Base-by-base conservation (phyloP, 352 stramenopile species). In the Phytopythium vexans region DNA sequence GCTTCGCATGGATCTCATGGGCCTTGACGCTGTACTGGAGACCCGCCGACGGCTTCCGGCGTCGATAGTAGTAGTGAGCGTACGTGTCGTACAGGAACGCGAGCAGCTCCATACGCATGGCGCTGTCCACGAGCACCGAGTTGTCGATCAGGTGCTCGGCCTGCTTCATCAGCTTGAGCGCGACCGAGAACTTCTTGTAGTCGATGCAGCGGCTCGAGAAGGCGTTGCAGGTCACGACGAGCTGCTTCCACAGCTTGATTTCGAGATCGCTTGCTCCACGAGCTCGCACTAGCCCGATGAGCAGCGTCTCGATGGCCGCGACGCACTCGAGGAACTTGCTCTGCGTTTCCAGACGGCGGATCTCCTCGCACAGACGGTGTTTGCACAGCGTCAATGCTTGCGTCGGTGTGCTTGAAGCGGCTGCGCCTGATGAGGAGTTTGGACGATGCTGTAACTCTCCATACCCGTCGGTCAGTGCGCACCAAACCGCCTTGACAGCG, bases 41-140 rank as follows among this genome's bases (percentile, higher is more conserved):
- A 6, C 85, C 87, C 2, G 90, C 90, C 49, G 86, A 74, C 9
- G 74, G 67, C 56, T 97, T 97, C 11, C 72, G 73, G 6, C 90
- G 74, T 21, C 68, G 72, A 56, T 92, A 95, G 68, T 97, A 97
- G 58, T 97, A 97, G 52, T 96, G 87, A 0, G 85, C 88, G 52
- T 96, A 95, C 2, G 76, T 88, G 63, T 96, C 86, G 53, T 88
- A 85, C 11, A 94, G 58, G 54, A 90, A 96, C 10, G 80, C 90
- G 41, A 86, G 68, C 33, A 96, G 70, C 54, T 96, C 82, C 41
- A 82, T 50, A n/a, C 74, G 66, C 62, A 74, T 73, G 0, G 43
- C 44, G 42, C 56, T 64, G 33, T 70, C 62, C 8, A 88, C 75
- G 14, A 89, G 63, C n/a, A 85, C 82, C 6, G 82, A 86, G 55